Base-by-base conservation (phyloP, 2,329 filamentous ascomycete species). In the Atkinsonella texensis region DNA sequence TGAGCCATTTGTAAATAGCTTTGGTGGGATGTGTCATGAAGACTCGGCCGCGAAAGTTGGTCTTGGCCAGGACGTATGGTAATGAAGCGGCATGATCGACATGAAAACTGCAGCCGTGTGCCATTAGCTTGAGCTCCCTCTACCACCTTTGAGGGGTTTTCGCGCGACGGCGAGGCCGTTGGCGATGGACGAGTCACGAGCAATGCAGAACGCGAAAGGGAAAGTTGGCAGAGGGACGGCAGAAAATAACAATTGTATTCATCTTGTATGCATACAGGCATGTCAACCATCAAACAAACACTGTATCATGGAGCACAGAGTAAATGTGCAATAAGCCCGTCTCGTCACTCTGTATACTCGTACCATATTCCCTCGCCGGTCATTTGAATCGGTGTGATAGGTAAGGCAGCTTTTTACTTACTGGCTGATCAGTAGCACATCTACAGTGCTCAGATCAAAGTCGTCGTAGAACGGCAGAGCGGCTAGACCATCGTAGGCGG, bases 1-100 rank as follows among this genome's bases (percentile, higher is more conserved):
- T 96, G 49, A 97, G 81, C 91, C 93, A 97, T 71, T 97, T 97
- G 79, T 98, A 98, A 66, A 98, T 98, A 60, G 93, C 93, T 69
- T 98, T 97, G 46, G 93, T 98, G 1, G 93, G 89, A 73, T 98
- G 93, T 49, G 93, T 98, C 91, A 97, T 98, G 73, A 96, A 97
- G 55, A 97, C 91, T 20, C 90, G 83, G 47, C 93, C 93, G 58
- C 87, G 85, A 74, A 98, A 98, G 68, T 96, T 96, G 39, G 93
- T 97, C 73, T 98, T 98, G 57, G 91, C 87, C 57, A 98, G 79
- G 54, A 98, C 93, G 66, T 97, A 98, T 44, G 93, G 93, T 46
- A 98, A 74, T n/a, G 91, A 95, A 15, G 91, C 91, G n/a, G 93
- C 93, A 73, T 98, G 93, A 65, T 98, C 93, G 66, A 97, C 79